Percentiles rank a stretch among this genome's conserved stretches.
phyloP scores from a whole-genome alignment of 768 basidiomycete genomes.

The Amanita jacksonii region DNA sequence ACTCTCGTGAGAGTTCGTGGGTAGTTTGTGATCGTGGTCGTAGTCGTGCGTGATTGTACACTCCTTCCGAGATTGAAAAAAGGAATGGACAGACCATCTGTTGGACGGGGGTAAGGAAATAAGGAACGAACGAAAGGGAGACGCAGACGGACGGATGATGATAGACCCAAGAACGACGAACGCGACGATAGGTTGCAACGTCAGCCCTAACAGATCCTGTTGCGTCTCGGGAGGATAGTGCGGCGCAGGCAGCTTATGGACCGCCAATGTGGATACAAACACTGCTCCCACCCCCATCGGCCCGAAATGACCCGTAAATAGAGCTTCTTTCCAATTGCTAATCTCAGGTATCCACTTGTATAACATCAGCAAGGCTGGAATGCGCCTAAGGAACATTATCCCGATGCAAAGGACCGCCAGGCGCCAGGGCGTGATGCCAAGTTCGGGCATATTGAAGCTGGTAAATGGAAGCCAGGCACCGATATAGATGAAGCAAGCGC shows the following conservation, averaged over 20 bases:
- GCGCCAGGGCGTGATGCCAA: slow-evolving; percentile 63
- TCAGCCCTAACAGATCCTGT: slow-evolving; percentile 62
- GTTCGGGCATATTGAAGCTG: slow-evolving; percentile 40
- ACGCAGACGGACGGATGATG: slow-evolving; percentile 49
- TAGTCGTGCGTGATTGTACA: slow-evolving; percentile 8
- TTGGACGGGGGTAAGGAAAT: not conserved
- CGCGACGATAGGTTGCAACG: slow-evolving; percentile 74
- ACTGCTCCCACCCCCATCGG: slow-evolving; percentile 91
- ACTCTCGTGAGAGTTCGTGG: not conserved
- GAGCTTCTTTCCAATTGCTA: slow-evolving; percentile 70
- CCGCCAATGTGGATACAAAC: slow-evolving; percentile 75
- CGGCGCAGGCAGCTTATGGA: slow-evolving; percentile 49
- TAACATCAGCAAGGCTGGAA: slow-evolving; percentile 68
- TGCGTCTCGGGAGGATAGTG: slow-evolving; percentile 53
- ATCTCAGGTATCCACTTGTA: slow-evolving; percentile 89
- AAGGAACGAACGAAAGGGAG: not conserved
- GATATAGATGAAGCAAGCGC: slow-evolving; percentile 72
- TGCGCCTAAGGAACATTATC: slow-evolving; percentile 68
- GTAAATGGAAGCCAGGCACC: slow-evolving; percentile 82
- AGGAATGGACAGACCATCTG: slow-evolving; percentile 64
- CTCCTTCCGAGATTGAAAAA: slow-evolving; percentile 48
- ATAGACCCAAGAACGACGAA: slow-evolving; percentile 87
- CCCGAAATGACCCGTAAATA: slow-evolving; percentile 90
- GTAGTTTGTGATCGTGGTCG: no score
- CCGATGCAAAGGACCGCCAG: slow-evolving; percentile 56